Evolutionary conservation across 768 basidiomycete species (phyloP).

Genomic region (Boletus huronensis): DNA sequence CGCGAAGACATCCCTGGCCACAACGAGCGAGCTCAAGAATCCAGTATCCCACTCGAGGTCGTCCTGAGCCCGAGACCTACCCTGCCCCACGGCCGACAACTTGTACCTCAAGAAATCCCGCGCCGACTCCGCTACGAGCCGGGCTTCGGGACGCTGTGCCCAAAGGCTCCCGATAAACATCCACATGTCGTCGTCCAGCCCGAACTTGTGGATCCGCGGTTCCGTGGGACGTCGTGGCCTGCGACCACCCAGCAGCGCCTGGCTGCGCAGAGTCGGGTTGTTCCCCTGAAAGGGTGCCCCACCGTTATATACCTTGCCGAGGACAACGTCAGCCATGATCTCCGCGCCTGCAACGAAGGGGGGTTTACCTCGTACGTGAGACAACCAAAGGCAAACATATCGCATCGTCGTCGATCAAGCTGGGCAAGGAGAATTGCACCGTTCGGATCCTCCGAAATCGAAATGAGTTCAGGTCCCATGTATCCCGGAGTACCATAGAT

Average conservation of each 20-base stretch:
- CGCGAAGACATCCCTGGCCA: slow-evolving; percentile 11
- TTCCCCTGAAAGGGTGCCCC: slow-evolving; percentile 24
- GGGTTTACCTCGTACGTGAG: slow-evolving; percentile 32
- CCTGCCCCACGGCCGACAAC: not conserved
- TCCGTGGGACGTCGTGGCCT: slow-evolving; percentile 20
- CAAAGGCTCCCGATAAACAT: slow-evolving; percentile 28
- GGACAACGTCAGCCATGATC: not conserved
- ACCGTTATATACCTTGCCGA: slow-evolving; percentile 28
- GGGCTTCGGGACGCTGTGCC: slow-evolving; percentile 24
- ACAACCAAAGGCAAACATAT: slow-evolving; percentile 36
- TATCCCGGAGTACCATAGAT: slow-evolving; percentile 25
- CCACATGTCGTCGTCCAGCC: slow-evolving; percentile 33
- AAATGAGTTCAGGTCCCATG: slow-evolving; percentile 29
- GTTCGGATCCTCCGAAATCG: slow-evolving; percentile 5
- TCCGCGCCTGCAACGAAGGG: not conserved
- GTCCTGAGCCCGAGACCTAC: not conserved
- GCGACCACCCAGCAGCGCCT: slow-evolving; percentile 10
- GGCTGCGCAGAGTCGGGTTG: slow-evolving; percentile 16
- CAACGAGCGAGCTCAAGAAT: slow-evolving; percentile 17
- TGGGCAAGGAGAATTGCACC: slow-evolving; percentile 8
- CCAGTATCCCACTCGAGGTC: slow-evolving; percentile 26
- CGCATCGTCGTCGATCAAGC: slow-evolving; percentile 28
- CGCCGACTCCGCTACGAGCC: slow-evolving; percentile 25
- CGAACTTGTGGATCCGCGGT: slow-evolving; percentile 7
- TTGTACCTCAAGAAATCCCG: slow-evolving; percentile 22